Evolutionary conservation across 768 basidiomycete genomes (phyloP).

Genomic region (Sutorius australiensis): DNA sequence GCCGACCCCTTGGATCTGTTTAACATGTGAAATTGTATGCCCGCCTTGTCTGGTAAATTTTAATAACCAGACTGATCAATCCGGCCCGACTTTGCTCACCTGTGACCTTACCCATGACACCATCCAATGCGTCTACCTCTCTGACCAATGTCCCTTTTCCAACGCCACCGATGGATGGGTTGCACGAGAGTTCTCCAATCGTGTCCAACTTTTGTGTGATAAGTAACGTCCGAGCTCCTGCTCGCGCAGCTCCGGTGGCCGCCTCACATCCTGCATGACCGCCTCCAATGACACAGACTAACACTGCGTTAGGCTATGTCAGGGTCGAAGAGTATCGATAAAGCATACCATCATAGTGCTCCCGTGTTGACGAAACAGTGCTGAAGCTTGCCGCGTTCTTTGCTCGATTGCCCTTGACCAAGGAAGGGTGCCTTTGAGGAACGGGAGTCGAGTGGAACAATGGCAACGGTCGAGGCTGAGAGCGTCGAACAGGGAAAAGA

Average conservation of each 20-base stretch:
- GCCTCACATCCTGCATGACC: constrained; percentile 95
- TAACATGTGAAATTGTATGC: constrained; percentile 83
- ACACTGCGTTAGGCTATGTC: constrained; percentile 35
- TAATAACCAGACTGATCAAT: background rate
- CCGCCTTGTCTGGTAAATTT: constrained; percentile 66
- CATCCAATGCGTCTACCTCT: constrained; percentile 89
- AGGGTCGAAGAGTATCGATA: constrained; percentile 8
- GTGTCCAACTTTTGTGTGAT: constrained; percentile 80
- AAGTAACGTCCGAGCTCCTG: constrained; percentile 76
- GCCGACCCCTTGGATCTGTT: constrained; percentile 86
- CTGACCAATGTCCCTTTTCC: constrained; percentile 91
- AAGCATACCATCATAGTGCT: constrained; percentile 25
- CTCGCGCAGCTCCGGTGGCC: constrained; percentile 78
- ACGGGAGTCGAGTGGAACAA: background rate
- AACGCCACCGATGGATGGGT: constrained; percentile 88
- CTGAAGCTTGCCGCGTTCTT: constrained; percentile 2
- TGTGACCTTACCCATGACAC: constrained; percentile 77
- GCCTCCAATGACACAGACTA: constrained; percentile 84
- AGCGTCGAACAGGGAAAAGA: background rate
- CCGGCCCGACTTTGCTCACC: constrained; percentile 42
- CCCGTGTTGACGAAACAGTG: background rate
- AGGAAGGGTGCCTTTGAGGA: background rate
- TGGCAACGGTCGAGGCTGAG: background rate
- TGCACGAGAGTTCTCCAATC: constrained; percentile 84
- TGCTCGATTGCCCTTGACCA: background rate